Conservation (phyloP, 768 basidiomycete genomes). For the Leccinellum rugosiceps region DNA sequence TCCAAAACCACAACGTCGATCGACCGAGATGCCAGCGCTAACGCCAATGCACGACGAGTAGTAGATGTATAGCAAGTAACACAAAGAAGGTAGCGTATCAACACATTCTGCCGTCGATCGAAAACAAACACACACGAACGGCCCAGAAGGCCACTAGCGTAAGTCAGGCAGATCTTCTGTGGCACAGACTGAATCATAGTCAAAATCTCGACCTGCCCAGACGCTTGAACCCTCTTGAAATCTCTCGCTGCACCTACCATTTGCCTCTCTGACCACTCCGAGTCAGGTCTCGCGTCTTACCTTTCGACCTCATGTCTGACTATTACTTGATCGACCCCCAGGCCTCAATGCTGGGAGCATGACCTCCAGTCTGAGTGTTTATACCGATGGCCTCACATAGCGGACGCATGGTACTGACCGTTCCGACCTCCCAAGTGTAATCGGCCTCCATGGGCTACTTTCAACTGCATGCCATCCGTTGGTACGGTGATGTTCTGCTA, state of each 20-base stretch:
- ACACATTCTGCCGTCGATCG: no score
- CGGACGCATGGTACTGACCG: neutral
- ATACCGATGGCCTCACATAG: neutral
- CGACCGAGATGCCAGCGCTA: no score
- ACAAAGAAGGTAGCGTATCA: no score
- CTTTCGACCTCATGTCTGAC: constrained; percentile 47
- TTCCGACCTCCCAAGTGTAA: constrained; percentile 44
- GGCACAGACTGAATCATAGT: no score
- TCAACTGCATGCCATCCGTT: constrained; percentile 63
- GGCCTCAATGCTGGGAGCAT: constrained; percentile 76
- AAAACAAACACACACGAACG: no score
- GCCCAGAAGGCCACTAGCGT: no score
- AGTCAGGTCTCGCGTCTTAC: neutral
- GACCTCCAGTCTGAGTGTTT: constrained; percentile 70
- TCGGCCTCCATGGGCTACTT: constrained; percentile 82
- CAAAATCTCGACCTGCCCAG: no score
- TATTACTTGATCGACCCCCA: constrained; percentile 72
- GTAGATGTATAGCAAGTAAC: no score
- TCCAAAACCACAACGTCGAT: no score
- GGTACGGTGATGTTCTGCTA: constrained; percentile 38
- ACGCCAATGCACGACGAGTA: no score
- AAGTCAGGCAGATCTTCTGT: no score
- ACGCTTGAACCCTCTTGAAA: no score
- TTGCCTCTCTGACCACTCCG: neutral
- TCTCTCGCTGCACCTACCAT: neutral